Evolutionary conservation across 2,329 filamentous ascomycete genomes (phyloP), one percentile per base, ranked within the genome.

Genomic region (Conoideocrella luteorostrata): DNA sequence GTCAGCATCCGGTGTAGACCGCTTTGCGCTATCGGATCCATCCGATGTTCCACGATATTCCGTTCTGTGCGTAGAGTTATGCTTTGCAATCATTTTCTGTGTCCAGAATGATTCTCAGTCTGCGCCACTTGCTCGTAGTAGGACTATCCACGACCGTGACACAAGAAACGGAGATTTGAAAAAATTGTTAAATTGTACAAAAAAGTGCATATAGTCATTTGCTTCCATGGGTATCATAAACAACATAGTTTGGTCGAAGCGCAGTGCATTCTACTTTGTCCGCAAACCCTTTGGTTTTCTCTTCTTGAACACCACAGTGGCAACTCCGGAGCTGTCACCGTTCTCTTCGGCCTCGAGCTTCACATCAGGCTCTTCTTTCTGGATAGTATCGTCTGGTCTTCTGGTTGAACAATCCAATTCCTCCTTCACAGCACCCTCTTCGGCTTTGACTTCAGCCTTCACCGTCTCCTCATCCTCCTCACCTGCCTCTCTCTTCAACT

Each of bases 291-390:
- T 84, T 12, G 79, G 71, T 57, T 88, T 91, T 43, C 86, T 71
- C 67, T 89, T 90, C 66, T 90, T 91, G 65, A 91, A 93, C 3
- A 88, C 69, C 2, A 88, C 74, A 3, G 75, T 70, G 10, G 69
- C 57, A 3, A 59, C 23, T 1, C 50, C 58, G 5, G 56, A 35
- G 5, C n/a, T 21, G 7, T 40, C 41, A 4, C 55, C 60, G 47
- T 77, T 73, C 39, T 66, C 57, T 57, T 76, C 75, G 21, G 70
- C 34, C 23, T 48, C 18, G n/a, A 46, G 18, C 2, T 47, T 49
- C 2, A 47, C 47, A 2, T 47, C 22, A 0, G 45, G 30, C 13
- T 49, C 39, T 23, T 53, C 49, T 2, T 39, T 42, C 18, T 48
- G 46, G 17, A 47, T 39, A 41, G 13, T 10, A 12, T 47, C 48